Percentiles rank a stretch among this genome's conserved stretches.
phyloP scores from a whole-genome alignment of 2,329 filamentous ascomycete genomes.

The Penicillium sp. region DNA sequence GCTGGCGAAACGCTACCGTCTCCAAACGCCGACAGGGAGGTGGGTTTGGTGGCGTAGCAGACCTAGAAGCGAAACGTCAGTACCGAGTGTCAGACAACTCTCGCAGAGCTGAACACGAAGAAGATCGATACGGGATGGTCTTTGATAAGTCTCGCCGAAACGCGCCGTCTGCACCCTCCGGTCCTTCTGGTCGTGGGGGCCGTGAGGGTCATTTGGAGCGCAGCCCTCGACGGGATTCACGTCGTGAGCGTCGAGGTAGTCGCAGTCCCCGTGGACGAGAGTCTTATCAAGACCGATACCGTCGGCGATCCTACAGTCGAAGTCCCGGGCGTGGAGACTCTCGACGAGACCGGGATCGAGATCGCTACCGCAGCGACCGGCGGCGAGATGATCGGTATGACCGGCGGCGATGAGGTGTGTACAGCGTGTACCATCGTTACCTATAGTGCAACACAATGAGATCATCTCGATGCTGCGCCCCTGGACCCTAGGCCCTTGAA shows the following conservation, averaged over 20 bases:
- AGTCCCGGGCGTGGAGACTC: constrained; percentile 28
- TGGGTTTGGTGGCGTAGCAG: constrained; percentile 86
- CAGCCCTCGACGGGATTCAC: constrained; percentile 43
- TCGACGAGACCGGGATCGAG: constrained; percentile 29
- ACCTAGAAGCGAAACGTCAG: constrained; percentile 84
- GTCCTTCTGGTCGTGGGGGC: constrained; percentile 6
- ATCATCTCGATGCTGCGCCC: too few species aligned
- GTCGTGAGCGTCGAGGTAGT: constrained; percentile 32
- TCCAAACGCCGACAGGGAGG: constrained; percentile 68
- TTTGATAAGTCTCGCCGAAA: constrained; percentile 58
- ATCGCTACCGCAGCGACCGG: constrained; percentile 38
- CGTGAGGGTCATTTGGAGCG: constrained; percentile 40
- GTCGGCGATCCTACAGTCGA: constrained; percentile 36
- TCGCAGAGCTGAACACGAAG: constrained; percentile 45
- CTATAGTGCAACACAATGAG: constrained; percentile 13
- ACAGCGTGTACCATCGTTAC: constrained; percentile 10
- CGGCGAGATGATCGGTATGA: constrained; percentile 27
- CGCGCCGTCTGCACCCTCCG: not conserved
- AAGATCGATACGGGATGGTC: constrained; percentile 70
- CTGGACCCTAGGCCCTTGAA: too few species aligned
- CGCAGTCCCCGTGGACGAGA: constrained; percentile 14
- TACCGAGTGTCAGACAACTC: constrained; percentile 68
- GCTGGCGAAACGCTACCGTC: constrained; percentile 84
- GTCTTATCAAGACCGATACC: constrained; percentile 35
- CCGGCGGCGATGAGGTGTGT: constrained; percentile 25